Percentiles rank a stretch among this genome's conserved stretches.
phyloP scores from a whole-genome alignment of 345 rosid genomes.

The Bretschneidera sinensis region DNA sequence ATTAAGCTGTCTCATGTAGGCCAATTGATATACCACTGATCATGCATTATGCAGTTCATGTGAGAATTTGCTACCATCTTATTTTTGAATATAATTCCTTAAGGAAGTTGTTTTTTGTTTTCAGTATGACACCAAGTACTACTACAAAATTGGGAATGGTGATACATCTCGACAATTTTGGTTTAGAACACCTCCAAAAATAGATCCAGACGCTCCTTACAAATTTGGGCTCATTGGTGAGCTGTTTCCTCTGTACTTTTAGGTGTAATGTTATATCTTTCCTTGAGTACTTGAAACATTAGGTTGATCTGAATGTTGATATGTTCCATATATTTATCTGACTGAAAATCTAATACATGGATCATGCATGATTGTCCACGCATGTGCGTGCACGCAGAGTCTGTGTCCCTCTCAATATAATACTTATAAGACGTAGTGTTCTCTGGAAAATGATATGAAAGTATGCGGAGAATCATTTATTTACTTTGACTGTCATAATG shows the following conservation, averaged over 20 bases:
- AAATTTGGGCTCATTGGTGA: slow-evolving; percentile 94
- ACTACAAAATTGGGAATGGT: slow-evolving; percentile 71
- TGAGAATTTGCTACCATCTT: not conserved
- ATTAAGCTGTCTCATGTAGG: not conserved
- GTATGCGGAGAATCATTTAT: no score
- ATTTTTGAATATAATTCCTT: slow-evolving; percentile 1
- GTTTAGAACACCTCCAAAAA: slow-evolving; percentile 80
- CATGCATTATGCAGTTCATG: not conserved
- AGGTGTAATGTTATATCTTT: not conserved
- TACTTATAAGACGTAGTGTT: no score
- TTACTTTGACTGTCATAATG: no score
- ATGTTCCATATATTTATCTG: not conserved
- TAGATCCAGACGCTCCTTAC: slow-evolving; percentile 75
- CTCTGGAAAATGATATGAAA: not conserved
- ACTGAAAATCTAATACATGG: not conserved
- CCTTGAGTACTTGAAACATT: not conserved
- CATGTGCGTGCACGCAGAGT: not conserved
- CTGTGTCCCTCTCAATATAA: not conserved
- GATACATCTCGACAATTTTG: slow-evolving; percentile 74
- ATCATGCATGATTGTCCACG: not conserved
- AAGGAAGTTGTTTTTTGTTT: slow-evolving; percentile 9
- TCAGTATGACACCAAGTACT: slow-evolving; percentile 84
- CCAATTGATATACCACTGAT: slow-evolving; percentile 1
- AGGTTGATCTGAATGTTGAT: no score
- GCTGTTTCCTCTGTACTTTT: slow-evolving; percentile 15